These are phyloP conservation scores for Oryza nivara DNA, from an alignment of 176 grass and related monocot species.

Conservation along the genomic window DNA sequence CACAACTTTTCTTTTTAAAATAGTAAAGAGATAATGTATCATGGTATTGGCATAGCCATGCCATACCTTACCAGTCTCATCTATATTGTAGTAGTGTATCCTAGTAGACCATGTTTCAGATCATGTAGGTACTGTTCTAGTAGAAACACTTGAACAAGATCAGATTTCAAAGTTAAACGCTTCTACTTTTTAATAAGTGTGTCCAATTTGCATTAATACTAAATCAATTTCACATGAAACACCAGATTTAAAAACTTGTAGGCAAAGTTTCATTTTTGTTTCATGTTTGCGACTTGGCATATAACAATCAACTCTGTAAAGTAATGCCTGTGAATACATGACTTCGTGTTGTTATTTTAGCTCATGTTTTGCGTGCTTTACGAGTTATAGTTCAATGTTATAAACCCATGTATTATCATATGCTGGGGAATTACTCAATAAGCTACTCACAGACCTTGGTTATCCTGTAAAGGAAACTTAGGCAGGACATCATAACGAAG, in stretches of 20 bases:
- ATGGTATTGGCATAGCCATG: background rate
- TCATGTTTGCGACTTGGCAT: background rate
- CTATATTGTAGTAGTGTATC: background rate
- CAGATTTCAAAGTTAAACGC: background rate
- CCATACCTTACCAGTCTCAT: background rate
- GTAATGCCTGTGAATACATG: background rate
- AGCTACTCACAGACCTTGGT: background rate
- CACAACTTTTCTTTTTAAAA: too few relatives aligned
- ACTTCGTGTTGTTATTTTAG: background rate
- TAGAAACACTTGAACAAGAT: background rate
- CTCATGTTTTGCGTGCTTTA: background rate
- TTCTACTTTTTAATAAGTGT: background rate
- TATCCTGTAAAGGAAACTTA: background rate
- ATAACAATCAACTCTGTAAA: background rate
- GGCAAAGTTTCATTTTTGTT: background rate
- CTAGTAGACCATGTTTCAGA: background rate
- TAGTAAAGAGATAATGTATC: background rate
- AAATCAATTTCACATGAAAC: background rate
- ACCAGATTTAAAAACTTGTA: background rate
- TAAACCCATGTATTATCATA: background rate
- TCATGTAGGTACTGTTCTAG: background rate
- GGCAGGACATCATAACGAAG: background rate
- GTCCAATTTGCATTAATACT: background rate
- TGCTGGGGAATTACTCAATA: background rate
- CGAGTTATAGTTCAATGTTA: background rate